Conservation (phyloP, 805 yeast species). For the Yueomyces sp. region DNA sequence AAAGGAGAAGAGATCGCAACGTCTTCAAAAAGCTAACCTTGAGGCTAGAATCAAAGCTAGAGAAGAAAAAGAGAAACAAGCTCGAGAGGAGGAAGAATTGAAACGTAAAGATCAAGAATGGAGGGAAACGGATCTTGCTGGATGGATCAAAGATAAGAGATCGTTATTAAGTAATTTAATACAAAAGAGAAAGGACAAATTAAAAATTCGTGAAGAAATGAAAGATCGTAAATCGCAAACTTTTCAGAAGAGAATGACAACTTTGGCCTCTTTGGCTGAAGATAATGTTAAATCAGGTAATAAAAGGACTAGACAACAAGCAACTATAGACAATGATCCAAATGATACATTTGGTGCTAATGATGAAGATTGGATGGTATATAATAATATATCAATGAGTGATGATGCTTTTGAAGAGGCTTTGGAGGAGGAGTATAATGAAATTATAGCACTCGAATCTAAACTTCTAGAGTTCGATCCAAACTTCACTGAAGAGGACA, state of each 20-base stretch:
- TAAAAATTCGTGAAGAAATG: slow-evolving; percentile 60
- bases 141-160: slow-evolving; percentile 71
- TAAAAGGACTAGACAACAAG: slow-evolving; percentile 40
- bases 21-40: slow-evolving; percentile 67
- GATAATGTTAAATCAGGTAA: slow-evolving; percentile 31
- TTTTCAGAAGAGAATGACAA: slow-evolving; percentile 86
- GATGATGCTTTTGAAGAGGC: slow-evolving; percentile 57
- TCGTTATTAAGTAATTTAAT: slow-evolving; percentile 44
- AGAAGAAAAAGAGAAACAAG: slow-evolving; percentile 61
- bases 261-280: slow-evolving; percentile 78
- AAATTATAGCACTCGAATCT: slow-evolving; percentile 51
- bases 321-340: slow-evolving; percentile 78
- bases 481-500: slow-evolving; percentile 71
- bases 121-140: slow-evolving; percentile 59
- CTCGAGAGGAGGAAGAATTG: slow-evolving; percentile 43
- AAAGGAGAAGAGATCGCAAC: slow-evolving; percentile 78
- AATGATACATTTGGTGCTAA: slow-evolving; percentile 90
- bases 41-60: slow-evolving; percentile 81
- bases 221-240: slow-evolving; percentile 83
- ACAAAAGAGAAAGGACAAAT: slow-evolving; percentile 50
- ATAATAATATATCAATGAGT: slow-evolving; percentile 64
- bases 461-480: slow-evolving; percentile 75
- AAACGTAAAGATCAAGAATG: slow-evolving; percentile 59
- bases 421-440: slow-evolving; percentile 58
- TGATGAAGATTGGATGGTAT: slow-evolving; percentile 91